Evolutionary conservation across 2,329 filamentous ascomycete species (phyloP), one percentile per base, ranked within the genome.

Genomic region (Colletotrichum sp.): DNA sequence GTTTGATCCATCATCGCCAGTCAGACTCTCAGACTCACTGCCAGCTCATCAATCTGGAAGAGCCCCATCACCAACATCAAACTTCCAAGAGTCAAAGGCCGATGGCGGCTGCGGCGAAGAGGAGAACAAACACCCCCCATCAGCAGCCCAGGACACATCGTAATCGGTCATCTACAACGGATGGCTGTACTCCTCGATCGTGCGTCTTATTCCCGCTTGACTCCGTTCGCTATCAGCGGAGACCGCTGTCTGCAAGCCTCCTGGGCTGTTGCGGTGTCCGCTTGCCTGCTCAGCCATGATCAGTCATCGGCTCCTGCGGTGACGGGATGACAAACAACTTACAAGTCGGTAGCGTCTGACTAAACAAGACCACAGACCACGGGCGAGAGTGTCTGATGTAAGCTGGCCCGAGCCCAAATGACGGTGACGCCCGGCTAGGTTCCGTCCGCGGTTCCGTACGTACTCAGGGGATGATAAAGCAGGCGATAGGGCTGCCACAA

Each of bases 141-240:
- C 34, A 21, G 39, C 44, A 49, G 44, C 44, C 10, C 44, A 63
- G 26, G 52, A 73, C 59, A 76, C 30, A 68, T 34, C 36, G 8
- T 32, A 44, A 44, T 62, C 52, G 8, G 60, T n/a, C 68, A 71
- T 36, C 39, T 8, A 15, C n/a, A 18, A 32, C n/a, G 9, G 8
- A 30, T 32, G 26, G 16, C 30, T 18, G 52, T 21, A 12, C 52
- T 44, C 30, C 62, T 66, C 60, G 36, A 62, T 26, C 10, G 12
- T 36, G 49, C 32, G 36, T 28, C 34, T 72, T 59, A 59, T 76
- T 68, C 26, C 30, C 63, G 69, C 32, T 30, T 24, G 26, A 59
- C 55, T 36, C 44, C 44, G 63, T 68, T 16, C 64, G 59, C 57
- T 52, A n/a, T 65, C 70, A 65, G 70, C 73, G 70, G 64, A 73